Conservation (phyloP, 179 eudicot genomes). For the Pouteria campechiana region DNA sequence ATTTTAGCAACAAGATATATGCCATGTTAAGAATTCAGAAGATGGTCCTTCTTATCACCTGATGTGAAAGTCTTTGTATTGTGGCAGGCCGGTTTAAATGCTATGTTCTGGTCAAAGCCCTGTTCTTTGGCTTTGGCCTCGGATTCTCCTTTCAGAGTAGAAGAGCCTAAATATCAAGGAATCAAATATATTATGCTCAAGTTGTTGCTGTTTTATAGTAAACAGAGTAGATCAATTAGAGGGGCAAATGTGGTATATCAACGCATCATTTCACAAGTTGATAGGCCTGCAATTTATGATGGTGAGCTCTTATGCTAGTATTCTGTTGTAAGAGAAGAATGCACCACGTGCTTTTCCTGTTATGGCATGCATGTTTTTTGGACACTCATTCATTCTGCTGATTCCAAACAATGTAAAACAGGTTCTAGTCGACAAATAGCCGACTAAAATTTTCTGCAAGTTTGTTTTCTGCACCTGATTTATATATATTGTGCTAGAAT, state of each 20-base stretch:
- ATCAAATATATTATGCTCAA: conserved; percentile 44
- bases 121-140: conserved; percentile 69
- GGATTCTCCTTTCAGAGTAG: conserved; percentile 73
- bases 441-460: too few relatives aligned
- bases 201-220: conserved; percentile 76
- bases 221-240: conserved; percentile 79
- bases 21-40: too few relatives aligned
- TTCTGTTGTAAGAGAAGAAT: not conserved
- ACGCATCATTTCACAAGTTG: conserved; percentile 72
- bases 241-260: conserved; percentile 79
- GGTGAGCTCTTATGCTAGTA: conserved; percentile 29
- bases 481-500: too few relatives aligned
- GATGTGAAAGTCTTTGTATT: not conserved
- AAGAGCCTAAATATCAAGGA: conserved; percentile 78
- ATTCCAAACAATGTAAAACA: not conserved
- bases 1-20: too few relatives aligned
- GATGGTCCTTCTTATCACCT: not conserved
- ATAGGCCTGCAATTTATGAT: conserved; percentile 66
- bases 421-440: not conserved
- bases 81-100: conserved; percentile 60
- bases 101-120: conserved; percentile 88
- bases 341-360: not conserved
- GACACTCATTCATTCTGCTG: not conserved
- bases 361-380: not conserved
- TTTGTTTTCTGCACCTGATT: too few relatives aligned